Evolutionary conservation across 108 stramenopile genomes (phyloP), one percentile per base, ranked within the genome.

Genomic region (Nitzschia inconspicua): DNA sequence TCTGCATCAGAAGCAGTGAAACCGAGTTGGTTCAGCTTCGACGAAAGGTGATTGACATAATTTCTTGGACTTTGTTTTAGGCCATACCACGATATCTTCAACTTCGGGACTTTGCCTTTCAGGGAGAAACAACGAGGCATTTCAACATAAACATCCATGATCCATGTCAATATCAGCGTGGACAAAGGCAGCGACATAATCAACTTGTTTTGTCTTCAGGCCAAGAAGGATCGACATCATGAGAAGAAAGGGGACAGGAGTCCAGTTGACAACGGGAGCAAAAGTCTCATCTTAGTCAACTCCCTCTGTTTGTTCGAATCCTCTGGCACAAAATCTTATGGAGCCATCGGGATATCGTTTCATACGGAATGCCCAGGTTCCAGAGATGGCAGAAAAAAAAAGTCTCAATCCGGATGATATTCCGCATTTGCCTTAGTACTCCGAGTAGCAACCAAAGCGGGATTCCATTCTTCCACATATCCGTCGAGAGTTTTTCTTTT

Each of bases 341-440:
- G 35, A 81, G 81, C 44, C 75, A 65, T 75, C 70, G 1, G 79
- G 84, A 23, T 44, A 67, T 0, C 77, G 52, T 46, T 86, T 82
- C 41, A 69, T 26, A 14, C 56, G 55, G 57, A 78, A 76, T 8
- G 70, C 65, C 79, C 83, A 80, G 1, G 57, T 66, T n/a, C 63
- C 58, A 4, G 76, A 75, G 0, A 79, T 29, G 1, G 63, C 61
- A n/a, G n/a, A n/a, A n/a, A n/a, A n/a, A n/a, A n/a, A n/a, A n/a
- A n/a, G n/a, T n/a, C n/a, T n/a, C n/a, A n/a, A n/a, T n/a, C n/a
- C n/a, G n/a, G n/a, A n/a, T n/a, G n/a, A n/a, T n/a, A n/a, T n/a
- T n/a, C n/a, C n/a, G n/a, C n/a, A n/a, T n/a, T n/a, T n/a, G n/a
- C n/a, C n/a, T n/a, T n/a, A n/a, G n/a, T n/a, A n/a, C n/a, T n/a